Base-by-base conservation (phyloP, 768 basidiomycete species). In the Lentinus brumalis region DNA sequence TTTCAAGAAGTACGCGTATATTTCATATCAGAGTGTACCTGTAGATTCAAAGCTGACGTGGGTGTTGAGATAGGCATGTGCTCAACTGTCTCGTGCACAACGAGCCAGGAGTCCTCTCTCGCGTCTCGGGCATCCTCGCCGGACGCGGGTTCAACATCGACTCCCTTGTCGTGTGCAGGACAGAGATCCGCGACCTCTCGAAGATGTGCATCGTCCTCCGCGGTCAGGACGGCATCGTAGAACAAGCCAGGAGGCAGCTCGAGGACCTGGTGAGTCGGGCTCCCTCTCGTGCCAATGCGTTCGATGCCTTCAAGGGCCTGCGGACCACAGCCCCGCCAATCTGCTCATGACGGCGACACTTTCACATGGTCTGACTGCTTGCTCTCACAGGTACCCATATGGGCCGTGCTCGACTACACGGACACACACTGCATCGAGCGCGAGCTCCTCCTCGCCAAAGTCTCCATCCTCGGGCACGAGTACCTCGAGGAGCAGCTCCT, bases 11-110 rank as follows among this genome's bases (percentile, higher is more conserved):
- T 94, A 67, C 64, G 84, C 77, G 26, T 12, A 14, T n/a, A 4
- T 6, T 21, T 6, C 10, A 11, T 47, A 18, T 11, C 46, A 9
- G 4, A 18, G 3, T 18, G 14, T 8, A 10, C 35, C 15, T n/a
- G 31, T 39, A 11, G 14, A 30, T 47, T 42, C 14, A 30, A 3
- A 29, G 16, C 21, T 38, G 18, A 32, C 55, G 44, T 51, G 11
- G 4, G 18, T 39, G 21, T 26, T 11, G 40, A 7, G 9, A 15
- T 69, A 98, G 95, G 74, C 96, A 98, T 71, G 85, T 96, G 59
- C 83, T 98, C 63, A 98, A 99, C 78, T 98, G 96, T 74, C 86
- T 99, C 61, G 97, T 98, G 4, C 97, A 99, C 76, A 98, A 99
- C 73, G 97, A 99, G 77, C 97, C 97, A 3, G 97, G 97, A 70